Base-by-base conservation (phyloP, 2,329 filamentous ascomycete genomes). In the Stemphylium vesicarium region DNA sequence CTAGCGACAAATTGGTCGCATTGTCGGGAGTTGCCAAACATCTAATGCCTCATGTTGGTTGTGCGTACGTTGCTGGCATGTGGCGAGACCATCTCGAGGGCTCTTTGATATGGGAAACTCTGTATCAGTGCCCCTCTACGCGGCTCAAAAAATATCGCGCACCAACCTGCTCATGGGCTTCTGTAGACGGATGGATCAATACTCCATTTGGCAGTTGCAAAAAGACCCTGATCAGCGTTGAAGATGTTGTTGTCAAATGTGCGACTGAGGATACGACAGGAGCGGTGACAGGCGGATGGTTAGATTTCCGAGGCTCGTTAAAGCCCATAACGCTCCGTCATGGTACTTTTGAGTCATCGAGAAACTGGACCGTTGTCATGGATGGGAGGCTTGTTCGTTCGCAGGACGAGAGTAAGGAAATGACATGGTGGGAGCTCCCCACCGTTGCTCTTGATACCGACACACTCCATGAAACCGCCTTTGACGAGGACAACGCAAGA, bases 111-210 rank as follows among this genome's bases (percentile, higher is more conserved):
- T 52, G 49, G 49, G 20, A 22, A 22, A 22, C 20, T 6, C 20
- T 22, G 20, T 6, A 4, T 22, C 20, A 22, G 20, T 6, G 6
- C 11, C 26, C 26, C 18, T 16, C 29, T 18, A 32, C 40, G 10
- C 48, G 39, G 13, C 33, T 32, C 2, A 20, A 15, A n/a, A 22
- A 37, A 18, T 64, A 62, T 24, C 44, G 57, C 7, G 53, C 57
- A 22, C 59, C 57, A 13, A 49, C 47, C 12, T 64, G 62, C 57
- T 59, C 55, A 9, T 64, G 54, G 59, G 53, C 47, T 4, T 57
- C 59, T 11, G 8, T 60, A n/a, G 55, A 59, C 26, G 50, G 49
- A 13, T 5, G 8, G 20, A 3, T 15, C 10, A 2, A 16, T 10
- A 12, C 12, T n/a, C 7, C 22, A 32, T 26, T 15, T 11, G 2